A percentile compares a stretch with the other conserved stretches of the same genome.
Evolutionary conservation across 228 moss, liverwort and hornwort species (phyloP).

Genomic region (Sphagnum fallax): DNA sequence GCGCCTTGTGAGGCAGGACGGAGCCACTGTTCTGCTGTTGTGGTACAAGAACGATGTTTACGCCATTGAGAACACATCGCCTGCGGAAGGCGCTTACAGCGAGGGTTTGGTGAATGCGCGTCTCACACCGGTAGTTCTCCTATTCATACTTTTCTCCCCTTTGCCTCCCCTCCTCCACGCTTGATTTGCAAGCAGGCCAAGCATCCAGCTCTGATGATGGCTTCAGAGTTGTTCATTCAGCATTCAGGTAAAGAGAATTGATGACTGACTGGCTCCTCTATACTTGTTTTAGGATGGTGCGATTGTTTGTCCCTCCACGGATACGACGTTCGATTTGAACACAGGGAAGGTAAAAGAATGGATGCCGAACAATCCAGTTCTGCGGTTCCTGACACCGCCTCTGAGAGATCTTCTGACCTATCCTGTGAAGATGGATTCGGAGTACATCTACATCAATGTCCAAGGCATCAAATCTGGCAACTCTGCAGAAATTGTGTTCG

Average conservation of each 20-base stretch:
- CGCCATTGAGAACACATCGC: conserved; percentile 86
- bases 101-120: conserved; percentile 93
- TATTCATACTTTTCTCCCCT: too few relatives aligned
- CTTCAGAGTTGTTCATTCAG: too few relatives aligned
- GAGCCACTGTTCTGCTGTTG: conserved; percentile 71
- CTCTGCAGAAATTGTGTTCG: conserved; percentile 85
- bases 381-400: conserved; percentile 64
- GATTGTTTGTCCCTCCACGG: conserved; percentile 90
- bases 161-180: too few relatives aligned
- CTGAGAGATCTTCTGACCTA: conserved; percentile 64
- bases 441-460: conserved; percentile 65
- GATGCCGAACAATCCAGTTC: conserved; percentile 87
- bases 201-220: too few relatives aligned
- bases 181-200: too few relatives aligned
- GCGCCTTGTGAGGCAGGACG: conserved; percentile 81
- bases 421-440: conserved; percentile 70
- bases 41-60: conserved; percentile 91
- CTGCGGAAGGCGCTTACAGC: conserved; percentile 91
- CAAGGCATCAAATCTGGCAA: conserved; percentile 38
- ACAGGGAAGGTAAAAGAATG: conserved; percentile 86
- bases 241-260: too few relatives aligned
- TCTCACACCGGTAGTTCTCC: conserved; percentile 55
- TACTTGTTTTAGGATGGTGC: conserved; percentile 44
- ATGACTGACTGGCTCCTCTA: too few relatives aligned
- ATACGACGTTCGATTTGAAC: conserved; percentile 79